Conservation (phyloP, 768 basidiomycete genomes). For the Lactifluus pinguis region DNA sequence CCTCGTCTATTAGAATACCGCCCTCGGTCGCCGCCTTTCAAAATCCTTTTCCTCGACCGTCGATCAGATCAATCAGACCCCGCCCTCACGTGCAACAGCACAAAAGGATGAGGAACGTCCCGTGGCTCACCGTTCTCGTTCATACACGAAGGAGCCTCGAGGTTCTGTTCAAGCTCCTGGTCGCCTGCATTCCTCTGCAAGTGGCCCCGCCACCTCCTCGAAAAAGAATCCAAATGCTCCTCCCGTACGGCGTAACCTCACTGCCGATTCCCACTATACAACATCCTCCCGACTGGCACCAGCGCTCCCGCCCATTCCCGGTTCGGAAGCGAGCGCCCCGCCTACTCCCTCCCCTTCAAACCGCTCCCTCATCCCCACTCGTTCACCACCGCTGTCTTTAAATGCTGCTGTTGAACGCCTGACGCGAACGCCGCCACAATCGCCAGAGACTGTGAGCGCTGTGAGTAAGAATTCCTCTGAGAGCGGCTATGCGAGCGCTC, state of each 20-base stretch:
- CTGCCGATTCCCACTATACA: constrained; percentile 16
- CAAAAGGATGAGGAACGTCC: constrained; percentile 4
- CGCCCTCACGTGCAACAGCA: background rate
- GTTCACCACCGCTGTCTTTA: constrained; percentile 59
- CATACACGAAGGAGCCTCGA: constrained; percentile 5
- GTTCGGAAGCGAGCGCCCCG: constrained; percentile 56
- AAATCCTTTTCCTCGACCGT: constrained; percentile 21
- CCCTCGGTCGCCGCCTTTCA: constrained; percentile 62
- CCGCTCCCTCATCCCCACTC: constrained; percentile 41
- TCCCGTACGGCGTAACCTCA: constrained; percentile 15
- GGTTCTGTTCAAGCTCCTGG: background rate
- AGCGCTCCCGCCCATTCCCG: constrained; percentile 29
- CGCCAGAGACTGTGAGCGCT: background rate
- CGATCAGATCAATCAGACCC: constrained; percentile 21
- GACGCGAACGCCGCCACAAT: constrained; percentile 23
- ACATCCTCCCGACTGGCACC: constrained; percentile 16
- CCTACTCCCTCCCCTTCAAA: constrained; percentile 39
- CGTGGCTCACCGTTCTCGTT: constrained; percentile 1
- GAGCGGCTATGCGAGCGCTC: constrained; percentile 18
- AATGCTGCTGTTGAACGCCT: constrained; percentile 65
- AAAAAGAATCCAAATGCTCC: constrained; percentile 8
- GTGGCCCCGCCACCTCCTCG: background rate
- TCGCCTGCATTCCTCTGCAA: constrained; percentile 10
- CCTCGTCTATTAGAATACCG: constrained; percentile 45
- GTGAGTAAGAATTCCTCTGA: constrained; percentile 13